phyloP scores from a whole-genome alignment of 106 monocot genomes.

The Vanilla planifolia region DNA sequence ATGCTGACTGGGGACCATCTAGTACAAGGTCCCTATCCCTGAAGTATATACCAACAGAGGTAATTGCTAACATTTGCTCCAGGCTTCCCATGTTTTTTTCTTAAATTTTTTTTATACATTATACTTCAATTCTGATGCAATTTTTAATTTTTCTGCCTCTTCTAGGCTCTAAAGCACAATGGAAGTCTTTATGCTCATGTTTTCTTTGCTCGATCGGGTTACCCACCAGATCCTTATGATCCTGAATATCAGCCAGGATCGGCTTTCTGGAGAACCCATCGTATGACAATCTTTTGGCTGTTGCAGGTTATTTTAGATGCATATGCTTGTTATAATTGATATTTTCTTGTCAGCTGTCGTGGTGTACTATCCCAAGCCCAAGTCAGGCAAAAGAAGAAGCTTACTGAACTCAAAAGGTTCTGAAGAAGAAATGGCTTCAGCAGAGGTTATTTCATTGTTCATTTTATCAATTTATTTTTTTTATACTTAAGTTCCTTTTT shows the following conservation, averaged over 20 bases:
- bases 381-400: slow-evolving; percentile 65
- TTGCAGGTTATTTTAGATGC: slow-evolving; percentile 4
- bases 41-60: slow-evolving; percentile 86
- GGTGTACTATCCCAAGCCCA: slow-evolving; percentile 66
- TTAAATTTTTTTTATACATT: background rate
- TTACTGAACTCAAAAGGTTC: slow-evolving; percentile 44
- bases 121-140: background rate
- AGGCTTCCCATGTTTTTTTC: background rate
- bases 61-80: slow-evolving; percentile 12
- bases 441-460: slow-evolving; percentile 37
- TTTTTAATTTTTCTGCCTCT: slow-evolving; percentile 1
- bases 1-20: slow-evolving; percentile 76
- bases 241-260: slow-evolving; percentile 65
- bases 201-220: slow-evolving; percentile 93
- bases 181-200: slow-evolving; percentile 93
- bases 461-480: background rate
- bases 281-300: slow-evolving; percentile 30
- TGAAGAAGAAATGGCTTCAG: slow-evolving; percentile 22
- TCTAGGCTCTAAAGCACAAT: slow-evolving; percentile 77
- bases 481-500: background rate
- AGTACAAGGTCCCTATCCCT: slow-evolving; percentile 52
- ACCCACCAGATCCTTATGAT: slow-evolving; percentile 85
- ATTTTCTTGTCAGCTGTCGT: slow-evolving; percentile 65
- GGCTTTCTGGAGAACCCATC: slow-evolving; percentile 71
- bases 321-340: background rate